Percentiles rank a stretch among this genome's conserved stretches.
These are phyloP conservation scores for Kodamaea jinghongensis DNA, from an alignment of 805 yeast species.

Conservation along the genomic window DNA sequence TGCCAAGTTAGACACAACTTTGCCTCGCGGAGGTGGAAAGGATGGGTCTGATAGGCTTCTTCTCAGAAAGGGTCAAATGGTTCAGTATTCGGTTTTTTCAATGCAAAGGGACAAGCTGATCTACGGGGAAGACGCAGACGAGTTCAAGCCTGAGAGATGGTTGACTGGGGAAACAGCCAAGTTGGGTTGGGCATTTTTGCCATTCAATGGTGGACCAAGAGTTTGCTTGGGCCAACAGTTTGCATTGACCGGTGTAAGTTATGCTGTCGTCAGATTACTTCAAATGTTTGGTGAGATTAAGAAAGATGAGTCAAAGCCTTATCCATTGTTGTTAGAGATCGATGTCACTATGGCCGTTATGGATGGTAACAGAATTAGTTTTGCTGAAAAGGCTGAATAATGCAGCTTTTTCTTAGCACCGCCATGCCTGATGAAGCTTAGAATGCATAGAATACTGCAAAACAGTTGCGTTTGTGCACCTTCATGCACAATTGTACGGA, in stretches of 20 bases:
- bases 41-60: constrained; percentile 15
- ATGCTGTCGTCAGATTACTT: constrained; percentile 37
- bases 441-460: too few species aligned
- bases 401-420: too few species aligned
- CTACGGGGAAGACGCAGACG: constrained; percentile 45
- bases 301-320: neutral
- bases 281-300: constrained; percentile 28
- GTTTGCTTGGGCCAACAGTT: constrained; percentile 55
- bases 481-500: too few species aligned
- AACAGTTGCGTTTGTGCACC: too few species aligned
- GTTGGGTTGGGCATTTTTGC: constrained; percentile 31
- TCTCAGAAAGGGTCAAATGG: constrained; percentile 17
- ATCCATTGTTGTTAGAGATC: too few species aligned
- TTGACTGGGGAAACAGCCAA: constrained; percentile 21
- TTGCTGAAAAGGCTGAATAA: too few species aligned
- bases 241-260: constrained; percentile 52
- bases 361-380: too few species aligned
- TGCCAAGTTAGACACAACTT: constrained; percentile 43
- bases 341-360: too few species aligned
- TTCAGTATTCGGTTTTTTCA: constrained; percentile 15
- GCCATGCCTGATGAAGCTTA: too few species aligned
- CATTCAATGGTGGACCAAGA: constrained; percentile 49
- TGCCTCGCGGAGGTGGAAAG: constrained; percentile 49
- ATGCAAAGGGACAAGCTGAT: constrained; percentile 23
- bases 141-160: constrained; percentile 52